A percentile compares a stretch with the other conserved stretches of the same genome.
Conservation (phyloP, 2,329 filamentous ascomycete species). For the Talaromyces sp. region DNA sequence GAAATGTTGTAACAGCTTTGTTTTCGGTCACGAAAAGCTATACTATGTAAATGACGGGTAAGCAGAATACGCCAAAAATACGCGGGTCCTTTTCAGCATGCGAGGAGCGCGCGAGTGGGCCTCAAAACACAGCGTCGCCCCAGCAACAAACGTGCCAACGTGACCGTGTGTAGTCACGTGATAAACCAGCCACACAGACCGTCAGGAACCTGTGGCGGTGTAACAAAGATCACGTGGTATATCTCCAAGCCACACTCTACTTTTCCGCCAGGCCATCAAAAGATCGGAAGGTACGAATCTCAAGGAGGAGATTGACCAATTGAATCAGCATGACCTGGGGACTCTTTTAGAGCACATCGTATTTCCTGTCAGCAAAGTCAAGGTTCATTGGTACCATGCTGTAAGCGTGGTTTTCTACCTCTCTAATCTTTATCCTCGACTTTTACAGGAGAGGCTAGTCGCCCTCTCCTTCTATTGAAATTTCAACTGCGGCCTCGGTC, state of each 20-base stretch:
- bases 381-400: background rate
- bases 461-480: background rate
- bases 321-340: background rate
- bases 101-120: conserved; percentile 21
- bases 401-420: background rate
- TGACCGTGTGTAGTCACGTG: conserved; percentile 9
- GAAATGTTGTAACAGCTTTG: background rate
- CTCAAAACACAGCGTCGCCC: conserved; percentile 34
- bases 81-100: background rate
- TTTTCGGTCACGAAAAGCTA: background rate
- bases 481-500: conserved; percentile 1
- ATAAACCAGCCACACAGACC: background rate
- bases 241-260: conserved; percentile 4
- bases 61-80: conserved; percentile 4
- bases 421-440: background rate
- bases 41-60: background rate
- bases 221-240: background rate
- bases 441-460: background rate
- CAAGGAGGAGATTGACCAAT: conserved; percentile 8
- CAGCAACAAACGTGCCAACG: conserved; percentile 49
- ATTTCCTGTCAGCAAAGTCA: background rate
- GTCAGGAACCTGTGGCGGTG: background rate
- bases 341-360: background rate
- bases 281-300: background rate
- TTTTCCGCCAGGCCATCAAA: conserved; percentile 1